phyloP scores from a whole-genome alignment of 2,329 filamentous ascomycete species.

The Fusarium albidum region DNA sequence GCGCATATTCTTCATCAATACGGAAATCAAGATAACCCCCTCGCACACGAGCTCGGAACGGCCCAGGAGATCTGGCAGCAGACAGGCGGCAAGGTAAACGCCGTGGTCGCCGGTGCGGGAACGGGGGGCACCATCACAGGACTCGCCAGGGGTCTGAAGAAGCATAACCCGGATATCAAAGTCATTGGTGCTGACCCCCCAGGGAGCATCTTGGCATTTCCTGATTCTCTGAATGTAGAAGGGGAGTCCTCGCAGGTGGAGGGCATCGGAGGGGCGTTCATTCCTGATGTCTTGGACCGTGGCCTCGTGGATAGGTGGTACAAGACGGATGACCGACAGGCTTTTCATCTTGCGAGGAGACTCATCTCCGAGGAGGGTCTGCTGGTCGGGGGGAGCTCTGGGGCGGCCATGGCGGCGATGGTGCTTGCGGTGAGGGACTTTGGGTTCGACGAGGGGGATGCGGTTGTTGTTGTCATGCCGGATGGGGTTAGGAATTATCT shows the following conservation, averaged over 20 bases:
- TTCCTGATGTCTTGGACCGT: conserved; percentile 88
- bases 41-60: conserved; percentile 91
- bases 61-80: conserved; percentile 95
- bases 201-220: conserved; percentile 87
- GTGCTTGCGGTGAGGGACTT: conserved; percentile 78
- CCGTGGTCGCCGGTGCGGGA: conserved; percentile 87
- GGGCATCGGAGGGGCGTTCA: conserved; percentile 98
- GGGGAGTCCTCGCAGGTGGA: conserved; percentile 90
- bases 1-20: conserved; percentile 97
- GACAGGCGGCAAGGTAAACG: conserved; percentile 80
- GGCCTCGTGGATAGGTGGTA: conserved; percentile 88
- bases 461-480: conserved; percentile 87
- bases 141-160: conserved; percentile 81
- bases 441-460: conserved; percentile 77
- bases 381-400: conserved; percentile 89
- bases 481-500: conserved; percentile 97
- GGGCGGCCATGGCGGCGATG: conserved; percentile 85
- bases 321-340: conserved; percentile 92
- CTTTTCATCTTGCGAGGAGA: conserved; percentile 84
- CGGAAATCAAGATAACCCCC: conserved; percentile 85
- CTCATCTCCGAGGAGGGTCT: conserved; percentile 93
- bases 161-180: conserved; percentile 84
- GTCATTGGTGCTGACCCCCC: conserved; percentile 90
- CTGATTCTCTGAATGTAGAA: conserved; percentile 77
- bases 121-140: conserved; percentile 95